Evolutionary conservation across 140 eudicot species (phyloP).

Genomic region (Flaveria floridana): DNA sequence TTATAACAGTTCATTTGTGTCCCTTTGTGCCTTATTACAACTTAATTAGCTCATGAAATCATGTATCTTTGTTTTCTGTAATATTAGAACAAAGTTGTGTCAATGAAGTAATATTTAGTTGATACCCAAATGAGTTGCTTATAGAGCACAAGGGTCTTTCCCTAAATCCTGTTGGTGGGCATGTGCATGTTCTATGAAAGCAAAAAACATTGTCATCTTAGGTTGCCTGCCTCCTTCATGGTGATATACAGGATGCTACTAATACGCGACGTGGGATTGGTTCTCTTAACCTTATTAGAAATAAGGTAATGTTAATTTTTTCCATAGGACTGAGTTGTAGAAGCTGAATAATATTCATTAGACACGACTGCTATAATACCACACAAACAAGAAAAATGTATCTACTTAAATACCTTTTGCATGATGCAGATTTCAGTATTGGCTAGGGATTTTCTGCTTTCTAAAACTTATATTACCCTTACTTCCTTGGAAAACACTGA

Average conservation of each 20-base stretch:
- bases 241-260: slow-evolving; percentile 85
- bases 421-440: slow-evolving; percentile 73
- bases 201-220: slow-evolving; percentile 30
- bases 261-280: slow-evolving; percentile 80
- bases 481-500: slow-evolving; percentile 83
- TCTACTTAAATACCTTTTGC: background rate
- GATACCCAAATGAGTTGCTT: no score
- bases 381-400: background rate
- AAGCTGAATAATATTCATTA: background rate
- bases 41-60: no score
- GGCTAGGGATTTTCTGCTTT: slow-evolving; percentile 88
- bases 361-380: background rate
- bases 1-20: no score
- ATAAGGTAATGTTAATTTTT: slow-evolving; percentile 50
- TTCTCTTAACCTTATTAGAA: slow-evolving; percentile 77
- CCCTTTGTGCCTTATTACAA: no score
- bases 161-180: no score
- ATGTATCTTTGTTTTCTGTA: no score
- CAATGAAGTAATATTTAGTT: background rate
- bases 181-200: background rate
- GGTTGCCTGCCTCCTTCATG: slow-evolving; percentile 97
- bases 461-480: slow-evolving; percentile 82
- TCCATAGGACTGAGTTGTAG: background rate
- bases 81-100: background rate
- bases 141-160: background rate